These are phyloP conservation scores for Wickerhamiella alocasiicola DNA, from an alignment of 805 yeast species.

Conservation along the genomic window DNA sequence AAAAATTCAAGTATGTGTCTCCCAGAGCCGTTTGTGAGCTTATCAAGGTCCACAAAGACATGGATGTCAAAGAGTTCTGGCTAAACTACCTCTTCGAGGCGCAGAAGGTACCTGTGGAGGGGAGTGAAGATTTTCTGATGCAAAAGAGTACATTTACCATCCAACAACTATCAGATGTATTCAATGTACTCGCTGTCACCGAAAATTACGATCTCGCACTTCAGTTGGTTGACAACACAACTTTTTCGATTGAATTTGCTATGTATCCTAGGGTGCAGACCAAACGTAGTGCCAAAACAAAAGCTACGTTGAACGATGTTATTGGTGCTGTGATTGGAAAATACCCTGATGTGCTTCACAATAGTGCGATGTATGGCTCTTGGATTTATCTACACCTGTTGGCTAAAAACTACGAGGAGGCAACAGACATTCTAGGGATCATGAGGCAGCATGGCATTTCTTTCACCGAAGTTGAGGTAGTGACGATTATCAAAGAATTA, in stretches of 20 bases:
- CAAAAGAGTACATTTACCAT: neutral
- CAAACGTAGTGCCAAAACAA: neutral
- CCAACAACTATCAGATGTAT: neutral
- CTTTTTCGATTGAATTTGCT: neutral
- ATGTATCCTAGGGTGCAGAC: too few species aligned
- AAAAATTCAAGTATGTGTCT: constrained; percentile 4
- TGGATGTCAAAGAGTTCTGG: neutral
- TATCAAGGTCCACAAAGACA: constrained; percentile 5
- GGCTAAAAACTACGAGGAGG: constrained; percentile 3
- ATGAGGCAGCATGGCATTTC: neutral
- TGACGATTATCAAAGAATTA: neutral
- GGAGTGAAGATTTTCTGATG: constrained; percentile 1
- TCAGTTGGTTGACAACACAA: neutral
- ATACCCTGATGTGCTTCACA: constrained; percentile 11
- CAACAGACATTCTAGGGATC: constrained; percentile 12
- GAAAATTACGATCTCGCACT: neutral
- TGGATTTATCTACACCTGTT: constrained; percentile 12
- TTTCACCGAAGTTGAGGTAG: neutral
- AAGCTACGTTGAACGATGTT: neutral
- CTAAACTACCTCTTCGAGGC: constrained; percentile 1
- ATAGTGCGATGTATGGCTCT: constrained; percentile 5
- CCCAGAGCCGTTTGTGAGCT: constrained; percentile 14
- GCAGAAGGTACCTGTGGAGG: neutral
- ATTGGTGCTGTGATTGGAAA: constrained; percentile 6
- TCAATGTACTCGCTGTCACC: neutral